Conservation (phyloP, 202 grass and related monocot genomes). For the Digitaria exilis region DNA sequence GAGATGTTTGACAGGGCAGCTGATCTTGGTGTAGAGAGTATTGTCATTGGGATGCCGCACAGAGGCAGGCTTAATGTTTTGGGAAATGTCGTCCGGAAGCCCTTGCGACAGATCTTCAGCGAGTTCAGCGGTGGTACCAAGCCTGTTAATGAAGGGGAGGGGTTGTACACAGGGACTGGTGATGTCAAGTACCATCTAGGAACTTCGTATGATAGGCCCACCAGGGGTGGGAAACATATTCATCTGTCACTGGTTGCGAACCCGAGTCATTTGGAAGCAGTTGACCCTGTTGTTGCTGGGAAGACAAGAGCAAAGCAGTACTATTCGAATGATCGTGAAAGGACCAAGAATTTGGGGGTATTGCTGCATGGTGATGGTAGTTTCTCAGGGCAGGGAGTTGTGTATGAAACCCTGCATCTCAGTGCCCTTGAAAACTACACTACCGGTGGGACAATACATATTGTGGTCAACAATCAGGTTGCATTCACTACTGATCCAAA, state of each 20-base stretch:
- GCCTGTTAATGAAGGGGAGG: constrained; percentile 78
- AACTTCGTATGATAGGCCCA: constrained; percentile 92
- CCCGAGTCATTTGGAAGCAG: constrained; percentile 94
- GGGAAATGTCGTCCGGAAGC: constrained; percentile 85
- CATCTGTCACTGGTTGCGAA: constrained; percentile 90
- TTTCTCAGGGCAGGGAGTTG: constrained; percentile 93
- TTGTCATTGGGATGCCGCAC: constrained; percentile 96
- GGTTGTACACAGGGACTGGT: constrained; percentile 84
- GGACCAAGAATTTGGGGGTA: constrained; percentile 72
- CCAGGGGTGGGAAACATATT: constrained; percentile 78
- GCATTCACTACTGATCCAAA: constrained; percentile 89
- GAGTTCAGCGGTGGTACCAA: constrained; percentile 95
- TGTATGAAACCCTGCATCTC: constrained; percentile 90
- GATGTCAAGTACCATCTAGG: constrained; percentile 98
- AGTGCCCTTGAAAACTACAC: constrained; percentile 91
- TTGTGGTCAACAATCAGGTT: constrained; percentile 96
- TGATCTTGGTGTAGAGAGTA: constrained; percentile 80
- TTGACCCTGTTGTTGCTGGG: constrained; percentile 83
- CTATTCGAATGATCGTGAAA: constrained; percentile 72
- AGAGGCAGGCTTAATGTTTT: constrained; percentile 89
- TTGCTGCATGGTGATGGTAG: constrained; percentile 93
- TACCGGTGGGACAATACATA: constrained; percentile 91
- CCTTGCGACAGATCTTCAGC: constrained; percentile 86
- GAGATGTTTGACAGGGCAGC: constrained; percentile 95
- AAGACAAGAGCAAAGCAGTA: constrained; percentile 93